Evolutionary conservation across 2,329 filamentous ascomycete genomes (phyloP), one percentile per base, ranked within the genome.

Genomic region (Coniella lustricola): DNA sequence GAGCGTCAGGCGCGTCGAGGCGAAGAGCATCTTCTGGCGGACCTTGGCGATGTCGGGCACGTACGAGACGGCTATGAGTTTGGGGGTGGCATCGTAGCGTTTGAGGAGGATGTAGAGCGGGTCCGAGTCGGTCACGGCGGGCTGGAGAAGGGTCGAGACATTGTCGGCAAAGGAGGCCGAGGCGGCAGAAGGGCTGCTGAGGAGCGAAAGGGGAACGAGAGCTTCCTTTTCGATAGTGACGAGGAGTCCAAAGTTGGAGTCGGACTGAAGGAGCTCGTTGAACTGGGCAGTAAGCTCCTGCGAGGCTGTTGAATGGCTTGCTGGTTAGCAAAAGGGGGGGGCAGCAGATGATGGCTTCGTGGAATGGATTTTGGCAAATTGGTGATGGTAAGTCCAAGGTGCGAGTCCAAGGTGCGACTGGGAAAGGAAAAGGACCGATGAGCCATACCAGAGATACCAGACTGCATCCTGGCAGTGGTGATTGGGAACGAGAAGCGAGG

Each of bases 11-110:
- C 86, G 78, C 22, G 87, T 90, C 20, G 82, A 79, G 5, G 87
- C 87, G 64, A 91, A 90, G 18, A 93, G 77, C 84, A 88, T 93
- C 74, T 93, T 93, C 64, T 89, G 84, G 34, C 87, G 82, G 49
- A 93, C 87, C 22, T 84, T 85, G 34, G 87, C 87, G 1, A 79
- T 63, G 65, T 91, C 85, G 21, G 87, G 88, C 5, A 93, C 81
- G 64, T 90, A 93, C 32, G 86, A 89, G 32, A 90, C 71, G 39
- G 83, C 85, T 21, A 85, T 68, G 55, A 90, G 81, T 55, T 65
- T 67, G n/a, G 76, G 77, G 3, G 71, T 65, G 33, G 66, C 63
- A 44, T 80, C 73, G 63, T 83, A 75, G 48, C 84, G 81, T 42
- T 86, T 84, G 36, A 93, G 78, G 59, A 93, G 77, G 57, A 87